Evolutionary conservation across 257 asterid genomes (phyloP), one percentile per base, ranked within the genome.

Genomic region (Primulina tabacum): DNA sequence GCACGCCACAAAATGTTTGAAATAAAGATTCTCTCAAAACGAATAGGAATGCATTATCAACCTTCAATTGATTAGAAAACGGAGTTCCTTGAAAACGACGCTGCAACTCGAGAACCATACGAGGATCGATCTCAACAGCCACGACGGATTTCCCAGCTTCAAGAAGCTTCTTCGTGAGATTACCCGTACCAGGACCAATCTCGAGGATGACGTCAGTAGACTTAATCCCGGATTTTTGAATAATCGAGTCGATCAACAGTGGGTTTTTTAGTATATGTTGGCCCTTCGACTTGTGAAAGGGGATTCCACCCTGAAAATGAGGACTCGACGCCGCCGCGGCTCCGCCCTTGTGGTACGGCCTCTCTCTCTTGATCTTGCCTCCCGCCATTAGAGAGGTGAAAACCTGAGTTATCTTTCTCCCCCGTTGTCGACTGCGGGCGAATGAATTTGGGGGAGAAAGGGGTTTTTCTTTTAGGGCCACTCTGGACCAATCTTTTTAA

Each of bases 101-200:
- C 65, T 84, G 84, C 85, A 94, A 73, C 73, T 94, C 99, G 67
- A 86, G 96, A 63, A 94, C 99, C 97, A 94, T 94, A 73, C 97
- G 95, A 29, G 97, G 92, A 72, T 94, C 99, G 74, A 94, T 82
- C 73, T 94, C 97, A 9, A 94, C 89, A 14, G 99, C 97, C 17
- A 94, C 38, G 61, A 91, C 97, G 2, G 89, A 85, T 62, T 94
- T 94, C 17, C 97, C 97, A 1, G 86, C 95, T 76, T 94, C 99
- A 3, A 94, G 88, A 76, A 94, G 99, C 91, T 94, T 94, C 84
- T 94, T 89, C 7, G 99, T 94, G 50, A 94, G 89, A 62, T 89
- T 94, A 69, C 99, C 99, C 0, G 97, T 94, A 73, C 99, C 99
- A 0, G 97, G 97, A 60, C 97, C 99, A 47, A 94, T 94, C 82